A percentile compares a stretch with the other conserved stretches of the same genome.
These are phyloP conservation scores for Przewalskia tangutica DNA, from an alignment of 257 asterid genomes.

Conservation along the genomic window DNA sequence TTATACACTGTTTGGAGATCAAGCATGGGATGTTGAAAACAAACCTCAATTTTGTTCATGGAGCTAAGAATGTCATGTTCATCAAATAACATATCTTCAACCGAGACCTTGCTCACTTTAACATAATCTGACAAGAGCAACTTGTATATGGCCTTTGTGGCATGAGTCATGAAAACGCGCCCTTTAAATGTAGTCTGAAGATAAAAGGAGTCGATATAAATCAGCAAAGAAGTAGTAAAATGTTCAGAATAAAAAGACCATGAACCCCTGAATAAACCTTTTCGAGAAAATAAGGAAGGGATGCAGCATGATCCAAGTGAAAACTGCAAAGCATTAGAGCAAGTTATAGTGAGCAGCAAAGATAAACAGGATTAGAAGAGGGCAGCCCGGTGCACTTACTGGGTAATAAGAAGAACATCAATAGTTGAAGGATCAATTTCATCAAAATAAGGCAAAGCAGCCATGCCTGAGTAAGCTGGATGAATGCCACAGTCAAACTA, in stretches of 20 bases:
- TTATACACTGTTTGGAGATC: not conserved
- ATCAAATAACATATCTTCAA: constrained; percentile 85
- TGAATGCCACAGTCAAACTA: constrained; percentile 98
- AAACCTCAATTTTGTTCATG: constrained; percentile 93
- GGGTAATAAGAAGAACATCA: constrained; percentile 90
- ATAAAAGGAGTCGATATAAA: constrained; percentile 9
- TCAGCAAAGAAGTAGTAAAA: constrained; percentile 2
- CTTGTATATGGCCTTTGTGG: constrained; percentile 94
- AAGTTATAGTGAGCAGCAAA: not conserved
- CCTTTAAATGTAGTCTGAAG: constrained; percentile 83
- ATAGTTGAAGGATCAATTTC: constrained; percentile 81
- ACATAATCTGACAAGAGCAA: constrained; percentile 84
- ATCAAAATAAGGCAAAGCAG: constrained; percentile 95
- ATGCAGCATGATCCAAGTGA: constrained; percentile 99
- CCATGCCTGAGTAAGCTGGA: constrained; percentile 92
- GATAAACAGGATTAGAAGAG: not conserved
- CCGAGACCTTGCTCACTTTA: constrained; percentile 97
- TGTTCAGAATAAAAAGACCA: not conserved
- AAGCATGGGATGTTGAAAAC: constrained; percentile 9
- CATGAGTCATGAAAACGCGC: constrained; percentile 94
- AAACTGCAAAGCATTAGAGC: constrained; percentile 46
- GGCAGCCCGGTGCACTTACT: constrained; percentile 32
- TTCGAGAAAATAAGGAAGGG: constrained; percentile 93
- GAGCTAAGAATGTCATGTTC: constrained; percentile 76
- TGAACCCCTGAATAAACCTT: constrained; percentile 42